Conservation (phyloP, 2,329 filamentous ascomycete species). For the Samsoniella hepiali region DNA sequence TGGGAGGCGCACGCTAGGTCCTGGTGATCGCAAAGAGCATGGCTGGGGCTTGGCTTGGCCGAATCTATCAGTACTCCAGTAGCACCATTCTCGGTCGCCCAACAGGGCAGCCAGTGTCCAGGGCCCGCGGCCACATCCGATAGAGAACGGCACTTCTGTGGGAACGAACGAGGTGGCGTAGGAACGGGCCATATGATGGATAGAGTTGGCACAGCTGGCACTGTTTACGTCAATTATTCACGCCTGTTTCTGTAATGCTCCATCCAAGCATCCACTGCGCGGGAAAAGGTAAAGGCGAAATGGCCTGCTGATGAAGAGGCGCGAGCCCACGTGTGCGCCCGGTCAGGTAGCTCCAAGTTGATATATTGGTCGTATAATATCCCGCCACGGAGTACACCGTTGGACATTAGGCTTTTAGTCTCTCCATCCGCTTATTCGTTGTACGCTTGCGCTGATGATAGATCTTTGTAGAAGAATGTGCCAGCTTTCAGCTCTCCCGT, state of each 20-base stretch:
- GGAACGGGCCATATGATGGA: neutral
- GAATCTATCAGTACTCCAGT: neutral
- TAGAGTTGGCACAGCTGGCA: neutral
- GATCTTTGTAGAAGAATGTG: conserved; percentile 58
- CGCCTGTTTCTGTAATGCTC: neutral
- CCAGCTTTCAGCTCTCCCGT: conserved; percentile 48
- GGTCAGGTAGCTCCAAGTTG: neutral
- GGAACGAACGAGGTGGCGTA: neutral
- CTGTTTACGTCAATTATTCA: neutral
- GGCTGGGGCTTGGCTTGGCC: conserved; percentile 13
- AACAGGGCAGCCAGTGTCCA: neutral
- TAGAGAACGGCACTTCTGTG: neutral
- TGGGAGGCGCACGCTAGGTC: conserved; percentile 16
- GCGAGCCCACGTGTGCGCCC: neutral
- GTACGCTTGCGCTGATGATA: conserved; percentile 28
- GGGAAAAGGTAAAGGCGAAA: neutral
- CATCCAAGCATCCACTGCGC: neutral
- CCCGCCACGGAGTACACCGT: no score
- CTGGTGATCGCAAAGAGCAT: conserved; percentile 2
- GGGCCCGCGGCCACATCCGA: neutral
- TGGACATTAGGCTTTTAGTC: neutral
- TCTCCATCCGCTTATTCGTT: neutral
- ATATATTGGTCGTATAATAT: neutral
- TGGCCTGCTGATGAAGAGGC: neutral
- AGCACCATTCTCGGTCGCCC: neutral